These are phyloP conservation scores for Cystoderma amianthinum DNA, from an alignment of 768 basidiomycete species.

Conservation along the genomic window DNA sequence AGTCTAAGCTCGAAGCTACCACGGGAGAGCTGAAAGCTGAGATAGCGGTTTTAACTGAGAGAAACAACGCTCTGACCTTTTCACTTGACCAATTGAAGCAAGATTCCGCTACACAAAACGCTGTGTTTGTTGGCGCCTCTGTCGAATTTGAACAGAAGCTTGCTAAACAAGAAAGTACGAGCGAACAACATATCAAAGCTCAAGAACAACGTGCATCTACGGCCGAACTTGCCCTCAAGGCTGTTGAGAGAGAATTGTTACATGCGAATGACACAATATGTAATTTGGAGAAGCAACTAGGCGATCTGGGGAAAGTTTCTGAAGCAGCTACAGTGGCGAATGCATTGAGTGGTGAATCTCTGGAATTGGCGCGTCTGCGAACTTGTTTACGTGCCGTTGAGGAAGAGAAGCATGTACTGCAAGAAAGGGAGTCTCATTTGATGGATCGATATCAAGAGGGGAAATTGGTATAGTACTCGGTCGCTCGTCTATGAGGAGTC, in stretches of 20 bases:
- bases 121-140: slow-evolving; percentile 7
- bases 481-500: slow-evolving; percentile 5
- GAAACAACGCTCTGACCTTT: slow-evolving; percentile 22
- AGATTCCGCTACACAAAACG: slow-evolving; percentile 15
- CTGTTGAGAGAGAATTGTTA: no score
- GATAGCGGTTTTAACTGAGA: slow-evolving; percentile 31
- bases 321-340: not conserved
- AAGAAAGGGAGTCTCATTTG: slow-evolving; percentile 18
- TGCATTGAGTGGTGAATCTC: not conserved
- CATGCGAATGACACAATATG: no score
- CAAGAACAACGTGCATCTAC: slow-evolving; percentile 17
- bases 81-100: slow-evolving; percentile 16
- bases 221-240: no score
- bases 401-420: slow-evolving; percentile 19
- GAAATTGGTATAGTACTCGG: slow-evolving; percentile 45
- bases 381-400: no score
- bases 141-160: slow-evolving; percentile 19
- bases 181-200: slow-evolving; percentile 16
- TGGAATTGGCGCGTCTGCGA: no score
- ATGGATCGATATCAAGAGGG: slow-evolving; percentile 34
- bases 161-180: slow-evolving; percentile 17
- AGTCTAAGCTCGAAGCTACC: slow-evolving; percentile 20
- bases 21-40: slow-evolving; percentile 27
- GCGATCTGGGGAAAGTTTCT: slow-evolving; percentile 8
- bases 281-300: slow-evolving; percentile 10